Evolutionary conservation across 1,139 yeast genomes (phyloP).

Genomic region (Magnusiomyces magnusii): DNA sequence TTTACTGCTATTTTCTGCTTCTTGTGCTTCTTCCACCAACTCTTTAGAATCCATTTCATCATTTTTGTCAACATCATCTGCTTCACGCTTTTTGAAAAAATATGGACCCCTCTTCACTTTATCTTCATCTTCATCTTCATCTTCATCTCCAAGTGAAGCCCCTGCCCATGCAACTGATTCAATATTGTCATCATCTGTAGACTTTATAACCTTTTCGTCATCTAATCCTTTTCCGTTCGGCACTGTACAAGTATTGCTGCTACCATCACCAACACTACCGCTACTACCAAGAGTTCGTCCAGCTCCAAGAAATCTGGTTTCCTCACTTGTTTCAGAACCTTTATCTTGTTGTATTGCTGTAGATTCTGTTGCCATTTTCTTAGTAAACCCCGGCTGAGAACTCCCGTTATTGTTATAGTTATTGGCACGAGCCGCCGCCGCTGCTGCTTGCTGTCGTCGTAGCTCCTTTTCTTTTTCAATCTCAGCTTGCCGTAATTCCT

Average conservation of each 20-base stretch:
- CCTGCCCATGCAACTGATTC: conserved; percentile 1
- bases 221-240: neutral
- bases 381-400: neutral
- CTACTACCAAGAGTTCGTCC: conserved; percentile 2
- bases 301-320: neutral
- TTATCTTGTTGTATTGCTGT: neutral
- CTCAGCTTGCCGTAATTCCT: neutral
- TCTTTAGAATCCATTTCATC: neutral
- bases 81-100: neutral
- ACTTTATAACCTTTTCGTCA: conserved; percentile 6
- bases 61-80: neutral
- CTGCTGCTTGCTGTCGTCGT: neutral
- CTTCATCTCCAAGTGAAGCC: conserved; percentile 4
- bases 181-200: conserved; percentile 8
- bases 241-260: neutral
- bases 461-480: neutral
- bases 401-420: too few species aligned
- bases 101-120: neutral
- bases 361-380: neutral
- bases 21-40: neutral
- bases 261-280: neutral
- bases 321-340: neutral
- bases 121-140: neutral
- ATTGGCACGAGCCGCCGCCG: neutral
- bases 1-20: neutral